Evolutionary conservation across 148 eudicot species (phyloP).

Genomic region (Diospyros lotus): DNA sequence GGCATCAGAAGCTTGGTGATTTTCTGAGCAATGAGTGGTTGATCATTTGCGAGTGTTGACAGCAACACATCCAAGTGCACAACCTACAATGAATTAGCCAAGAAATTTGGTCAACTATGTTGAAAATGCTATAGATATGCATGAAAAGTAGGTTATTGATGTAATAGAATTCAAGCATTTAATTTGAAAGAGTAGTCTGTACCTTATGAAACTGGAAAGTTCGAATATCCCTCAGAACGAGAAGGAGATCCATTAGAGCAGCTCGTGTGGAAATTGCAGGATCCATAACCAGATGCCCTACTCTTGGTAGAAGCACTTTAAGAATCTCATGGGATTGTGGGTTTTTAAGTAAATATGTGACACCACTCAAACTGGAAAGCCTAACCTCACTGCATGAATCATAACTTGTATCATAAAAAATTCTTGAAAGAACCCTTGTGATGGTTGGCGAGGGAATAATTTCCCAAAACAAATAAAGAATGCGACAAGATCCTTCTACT

Average conservation of each 20-base stretch:
- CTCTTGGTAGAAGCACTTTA: conserved; percentile 83
- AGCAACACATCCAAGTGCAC: conserved; percentile 55
- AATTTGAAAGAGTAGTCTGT: conserved; percentile 12
- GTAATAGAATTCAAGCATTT: not conserved
- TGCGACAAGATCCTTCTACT: conserved; percentile 91
- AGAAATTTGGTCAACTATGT: not conserved
- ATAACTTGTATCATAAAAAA: conserved; percentile 70
- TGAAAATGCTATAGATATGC: not conserved
- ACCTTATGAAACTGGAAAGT: conserved; percentile 92
- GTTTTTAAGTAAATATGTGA: conserved; percentile 80
- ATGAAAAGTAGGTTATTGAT: conserved; percentile 3
- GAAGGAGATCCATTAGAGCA: conserved; percentile 71
- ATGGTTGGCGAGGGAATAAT: conserved; percentile 78
- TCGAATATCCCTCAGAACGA: conserved; percentile 57
- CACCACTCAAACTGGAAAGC: conserved; percentile 77
- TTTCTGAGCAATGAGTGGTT: conserved; percentile 64
- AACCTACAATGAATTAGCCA: conserved; percentile 39
- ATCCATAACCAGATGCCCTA: conserved; percentile 64
- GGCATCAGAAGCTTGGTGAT: conserved; percentile 83
- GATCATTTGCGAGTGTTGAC: conserved; percentile 73
- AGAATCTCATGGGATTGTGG: conserved; percentile 92
- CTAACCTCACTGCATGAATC: conserved; percentile 74
- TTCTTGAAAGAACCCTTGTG: conserved; percentile 63
- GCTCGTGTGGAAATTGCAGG: conserved; percentile 53
- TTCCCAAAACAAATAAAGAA: conserved; percentile 90